Evolutionary conservation across 768 basidiomycete species (phyloP).

Genomic region (Lentinula raphanica): DNA sequence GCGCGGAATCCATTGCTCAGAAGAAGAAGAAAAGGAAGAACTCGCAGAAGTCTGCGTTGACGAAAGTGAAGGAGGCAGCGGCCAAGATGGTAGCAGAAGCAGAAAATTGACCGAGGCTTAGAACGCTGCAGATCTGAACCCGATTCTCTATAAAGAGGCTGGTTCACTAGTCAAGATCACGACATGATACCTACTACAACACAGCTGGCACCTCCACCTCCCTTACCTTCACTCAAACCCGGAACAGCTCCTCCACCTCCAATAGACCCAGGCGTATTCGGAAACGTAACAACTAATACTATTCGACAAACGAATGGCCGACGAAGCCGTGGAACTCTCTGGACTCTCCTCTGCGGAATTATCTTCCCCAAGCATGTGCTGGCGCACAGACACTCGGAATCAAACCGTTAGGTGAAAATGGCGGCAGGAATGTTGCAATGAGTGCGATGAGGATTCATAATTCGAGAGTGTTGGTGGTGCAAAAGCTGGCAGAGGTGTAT

Average conservation of each 20-base stretch:
- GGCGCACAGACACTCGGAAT: constrained; percentile 60
- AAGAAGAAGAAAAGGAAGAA: constrained; percentile 74
- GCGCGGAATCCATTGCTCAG: constrained; percentile 15
- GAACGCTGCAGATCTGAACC: constrained; percentile 39
- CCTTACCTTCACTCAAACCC: constrained; percentile 49
- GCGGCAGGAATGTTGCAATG: constrained; percentile 68
- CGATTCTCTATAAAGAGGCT: constrained; percentile 31
- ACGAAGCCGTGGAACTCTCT: constrained; percentile 84
- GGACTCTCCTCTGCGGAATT: constrained; percentile 74
- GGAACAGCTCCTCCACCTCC: constrained; percentile 77
- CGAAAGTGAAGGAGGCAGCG: constrained; percentile 32
- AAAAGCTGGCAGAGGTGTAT: constrained; percentile 83
- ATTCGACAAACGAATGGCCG: constrained; percentile 79
- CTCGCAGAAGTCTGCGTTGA: constrained; percentile 48
- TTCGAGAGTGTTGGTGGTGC: constrained; percentile 74
- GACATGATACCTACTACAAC: constrained; percentile 19
- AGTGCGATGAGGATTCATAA: constrained; percentile 80
- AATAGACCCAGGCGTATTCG: constrained; percentile 85
- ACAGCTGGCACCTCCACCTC: constrained; percentile 36
- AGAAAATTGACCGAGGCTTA: constrained; percentile 44
- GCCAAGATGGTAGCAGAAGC: constrained; percentile 28
- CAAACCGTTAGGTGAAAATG: constrained; percentile 46
- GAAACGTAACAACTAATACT: constrained; percentile 64
- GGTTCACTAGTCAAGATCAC: background rate
- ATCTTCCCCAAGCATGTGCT: constrained; percentile 54